phyloP scores from a whole-genome alignment of 83 land plant genomes.

The Larix sibirica region DNA sequence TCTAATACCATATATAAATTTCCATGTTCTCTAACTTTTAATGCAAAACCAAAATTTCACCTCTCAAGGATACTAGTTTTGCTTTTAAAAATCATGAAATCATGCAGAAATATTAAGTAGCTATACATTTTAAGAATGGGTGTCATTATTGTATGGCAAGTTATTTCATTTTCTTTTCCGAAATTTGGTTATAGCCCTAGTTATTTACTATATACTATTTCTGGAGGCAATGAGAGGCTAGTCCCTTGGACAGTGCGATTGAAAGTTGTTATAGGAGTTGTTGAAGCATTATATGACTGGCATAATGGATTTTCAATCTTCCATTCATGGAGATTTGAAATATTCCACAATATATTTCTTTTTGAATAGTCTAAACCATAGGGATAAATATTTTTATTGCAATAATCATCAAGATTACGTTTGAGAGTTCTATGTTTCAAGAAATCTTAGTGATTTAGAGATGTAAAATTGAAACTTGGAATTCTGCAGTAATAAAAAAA shows the following conservation, averaged over 20 bases:
- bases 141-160: not conserved
- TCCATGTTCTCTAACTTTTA: too few species aligned
- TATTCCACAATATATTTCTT: slow-evolving; percentile 90
- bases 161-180: not conserved
- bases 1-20: too few species aligned
- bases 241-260: slow-evolving; percentile 76
- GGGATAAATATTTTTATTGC: slow-evolving; percentile 28
- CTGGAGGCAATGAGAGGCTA: slow-evolving; percentile 34
- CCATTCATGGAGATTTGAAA: slow-evolving; percentile 93
- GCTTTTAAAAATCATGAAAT: too few species aligned
- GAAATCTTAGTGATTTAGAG: not conserved
- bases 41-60: too few species aligned
- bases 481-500: too few species aligned
- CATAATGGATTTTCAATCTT: slow-evolving; percentile 62
- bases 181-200: not conserved
- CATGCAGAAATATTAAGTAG: not conserved
- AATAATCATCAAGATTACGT: not conserved
- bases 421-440: not conserved
- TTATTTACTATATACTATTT: slow-evolving; percentile 5
- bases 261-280: slow-evolving; percentile 85
- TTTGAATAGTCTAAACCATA: slow-evolving; percentile 79
- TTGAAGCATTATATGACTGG: slow-evolving; percentile 79
- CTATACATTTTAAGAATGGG: not conserved
- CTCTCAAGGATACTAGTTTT: too few species aligned
- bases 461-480: not conserved